Evolutionary conservation across 495 filamentous ascomycete genomes (phyloP), one percentile per base, ranked within the genome.

Genomic region (Lasiosphaeris hirsuta): DNA sequence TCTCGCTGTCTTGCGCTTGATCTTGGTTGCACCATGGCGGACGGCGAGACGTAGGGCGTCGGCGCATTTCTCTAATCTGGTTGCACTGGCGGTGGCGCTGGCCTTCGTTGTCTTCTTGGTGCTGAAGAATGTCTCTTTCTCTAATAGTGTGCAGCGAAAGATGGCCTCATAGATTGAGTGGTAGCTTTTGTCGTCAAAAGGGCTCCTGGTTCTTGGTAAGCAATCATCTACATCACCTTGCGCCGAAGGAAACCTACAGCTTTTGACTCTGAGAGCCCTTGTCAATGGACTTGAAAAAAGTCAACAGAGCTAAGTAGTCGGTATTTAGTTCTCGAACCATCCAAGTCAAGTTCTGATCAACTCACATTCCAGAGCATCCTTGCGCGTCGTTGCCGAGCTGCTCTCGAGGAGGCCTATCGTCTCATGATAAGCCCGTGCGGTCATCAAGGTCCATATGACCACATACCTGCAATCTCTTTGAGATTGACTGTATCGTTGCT

Each of bases 161-260:
- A 98, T 72, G 0, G 83, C 81, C 64, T 97, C 91, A 59, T 87
- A 91, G 30, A 97, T 84, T 46, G 80, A 81, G 63, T 95, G 89
- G 63, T 87, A 96, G 14, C 80, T 82, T 61, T 88, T 89, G 66
- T 96, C 91, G 47, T 81, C 84, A 19, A 78, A 64, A 2, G 58
- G 61, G 19, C 64, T 64, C 36, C 59, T 67, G 36, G 23, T n/a
- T 45, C 56, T 11, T 15, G 36, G 64, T 69, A 46, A 72, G 60
- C 41, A 38, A 34, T 10, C 1, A 2, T 30, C 23, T 30, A 30
- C 23, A 30, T 30, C 23, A 30, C 2, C 23, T 5, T 5, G 23
- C 13, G 15, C 57, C 2, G 50, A 39, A 30, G 34, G 47, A 46
- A 37, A 18, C 38, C 10, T 33, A 60, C 54, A 58, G 52, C 19